phyloP scores from a whole-genome alignment of 2,329 filamentous ascomycete genomes.

The Fusarium caatingaense region DNA sequence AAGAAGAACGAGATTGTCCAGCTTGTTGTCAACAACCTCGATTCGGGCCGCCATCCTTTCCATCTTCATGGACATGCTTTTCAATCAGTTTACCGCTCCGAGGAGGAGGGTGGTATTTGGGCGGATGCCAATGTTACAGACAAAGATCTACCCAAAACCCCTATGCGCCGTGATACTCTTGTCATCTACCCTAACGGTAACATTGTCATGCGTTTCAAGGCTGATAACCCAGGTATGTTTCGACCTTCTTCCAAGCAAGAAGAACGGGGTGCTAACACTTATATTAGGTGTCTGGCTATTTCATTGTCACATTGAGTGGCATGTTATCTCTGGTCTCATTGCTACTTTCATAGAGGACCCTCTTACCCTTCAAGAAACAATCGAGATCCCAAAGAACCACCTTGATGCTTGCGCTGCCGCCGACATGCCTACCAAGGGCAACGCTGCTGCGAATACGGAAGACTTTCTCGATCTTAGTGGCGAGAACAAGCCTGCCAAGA shows the following conservation, averaged over 20 bases:
- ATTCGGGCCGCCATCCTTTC: constrained; percentile 78
- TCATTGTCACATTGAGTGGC: constrained; percentile 87
- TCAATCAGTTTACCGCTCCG: constrained; percentile 72
- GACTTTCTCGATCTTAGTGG: constrained; percentile 73
- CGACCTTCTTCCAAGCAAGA: accelerated
- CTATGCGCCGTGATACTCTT: constrained; percentile 76
- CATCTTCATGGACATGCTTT: constrained; percentile 83
- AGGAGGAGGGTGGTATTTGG: constrained; percentile 68
- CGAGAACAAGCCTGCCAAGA: constrained; percentile 64
- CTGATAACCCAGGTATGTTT: constrained; percentile 71
- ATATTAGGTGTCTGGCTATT: constrained; percentile 72
- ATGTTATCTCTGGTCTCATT: constrained; percentile 73
- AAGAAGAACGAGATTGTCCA: constrained; percentile 75
- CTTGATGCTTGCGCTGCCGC: constrained; percentile 67
- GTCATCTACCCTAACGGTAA: constrained; percentile 74
- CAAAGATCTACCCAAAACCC: constrained; percentile 63
- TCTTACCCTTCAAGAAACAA: constrained; percentile 67
- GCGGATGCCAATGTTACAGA: constrained; percentile 54
- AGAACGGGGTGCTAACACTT: not conserved
- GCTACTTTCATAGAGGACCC: constrained; percentile 74
- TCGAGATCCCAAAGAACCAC: constrained; percentile 71
- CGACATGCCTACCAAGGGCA: constrained; percentile 68
- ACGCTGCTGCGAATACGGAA: constrained; percentile 78
- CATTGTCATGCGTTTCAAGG: constrained; percentile 74
- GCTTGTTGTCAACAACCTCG: constrained; percentile 80